phyloP scores from a whole-genome alignment of 1,139 yeast species.

The Protomyces arabidopsidicola region DNA sequence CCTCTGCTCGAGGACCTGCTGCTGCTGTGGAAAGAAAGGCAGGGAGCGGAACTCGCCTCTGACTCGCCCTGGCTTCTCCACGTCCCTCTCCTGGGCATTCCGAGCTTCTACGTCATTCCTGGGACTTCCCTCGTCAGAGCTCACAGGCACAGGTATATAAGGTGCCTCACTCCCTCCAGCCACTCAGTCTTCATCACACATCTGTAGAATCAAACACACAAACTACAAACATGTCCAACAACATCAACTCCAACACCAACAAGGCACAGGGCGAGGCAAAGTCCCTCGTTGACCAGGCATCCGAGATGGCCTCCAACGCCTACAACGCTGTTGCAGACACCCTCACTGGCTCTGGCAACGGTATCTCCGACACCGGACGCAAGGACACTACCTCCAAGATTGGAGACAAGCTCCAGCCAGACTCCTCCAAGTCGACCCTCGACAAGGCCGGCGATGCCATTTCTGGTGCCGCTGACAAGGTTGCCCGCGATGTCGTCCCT shows the following conservation, averaged over 20 bases:
- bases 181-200: neutral
- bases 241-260: neutral
- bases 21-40: no score
- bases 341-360: neutral
- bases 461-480: constrained; percentile 22
- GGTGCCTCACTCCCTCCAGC: neutral
- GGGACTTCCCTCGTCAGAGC: no score
- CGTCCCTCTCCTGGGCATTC: no score
- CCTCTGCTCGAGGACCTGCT: no score
- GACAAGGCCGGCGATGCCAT: constrained; percentile 21
- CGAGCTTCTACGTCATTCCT: no score
- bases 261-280: neutral
- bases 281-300: constrained; percentile 1
- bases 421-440: constrained; percentile 19
- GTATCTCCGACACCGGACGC: constrained; percentile 22
- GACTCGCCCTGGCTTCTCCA: no score
- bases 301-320: neutral
- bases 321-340: constrained; percentile 4
- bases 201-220: neutral
- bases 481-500: constrained; percentile 11
- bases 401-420: constrained; percentile 16
- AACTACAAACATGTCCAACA: neutral
- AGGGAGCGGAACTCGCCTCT: no score
- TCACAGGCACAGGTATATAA: neutral
- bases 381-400: constrained; percentile 9